Conservation (phyloP, 2,329 filamentous ascomycete species). For the Calonectria multiphialidica region DNA sequence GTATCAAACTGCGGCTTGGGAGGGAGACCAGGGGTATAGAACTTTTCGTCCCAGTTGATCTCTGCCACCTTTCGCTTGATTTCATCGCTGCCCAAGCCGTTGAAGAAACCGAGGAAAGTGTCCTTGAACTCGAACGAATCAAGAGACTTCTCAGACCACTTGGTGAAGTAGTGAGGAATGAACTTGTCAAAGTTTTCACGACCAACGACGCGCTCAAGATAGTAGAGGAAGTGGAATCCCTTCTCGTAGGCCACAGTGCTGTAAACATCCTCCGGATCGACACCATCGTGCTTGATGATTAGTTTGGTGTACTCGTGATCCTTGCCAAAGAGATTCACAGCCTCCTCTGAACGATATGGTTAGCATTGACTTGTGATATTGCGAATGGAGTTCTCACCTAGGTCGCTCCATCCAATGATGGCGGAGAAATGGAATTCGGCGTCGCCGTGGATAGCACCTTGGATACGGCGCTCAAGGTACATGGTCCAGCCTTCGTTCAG, state of each 20-base stretch:
- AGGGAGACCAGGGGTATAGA: constrained; percentile 89
- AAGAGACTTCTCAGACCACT: constrained; percentile 86
- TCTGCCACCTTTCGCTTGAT: constrained; percentile 73
- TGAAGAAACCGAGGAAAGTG: constrained; percentile 89
- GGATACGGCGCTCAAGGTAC: constrained; percentile 90
- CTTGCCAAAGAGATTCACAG: constrained; percentile 81
- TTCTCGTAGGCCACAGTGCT: constrained; percentile 95
- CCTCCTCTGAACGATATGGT: constrained; percentile 68
- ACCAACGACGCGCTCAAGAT: constrained; percentile 87
- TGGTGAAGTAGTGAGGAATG: constrained; percentile 93
- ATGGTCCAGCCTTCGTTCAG: constrained; percentile 90
- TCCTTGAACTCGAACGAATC: constrained; percentile 96
- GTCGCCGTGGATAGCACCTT: constrained; percentile 83
- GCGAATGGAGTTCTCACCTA: constrained; percentile 61
- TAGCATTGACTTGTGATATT: constrained; percentile 5
- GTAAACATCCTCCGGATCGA: constrained; percentile 96
- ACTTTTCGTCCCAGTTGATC: constrained; percentile 91
- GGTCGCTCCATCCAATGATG: constrained; percentile 94
- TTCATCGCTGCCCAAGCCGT: constrained; percentile 70
- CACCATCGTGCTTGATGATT: constrained; percentile 86
- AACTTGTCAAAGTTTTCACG: constrained; percentile 93
- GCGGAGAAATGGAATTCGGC: constrained; percentile 92
- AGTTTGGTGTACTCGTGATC: constrained; percentile 96
- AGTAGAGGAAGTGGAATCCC: constrained; percentile 93
- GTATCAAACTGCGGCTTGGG: constrained; percentile 94